phyloP scores from a whole-genome alignment of 2,329 filamentous ascomycete species.

The Ophiostoma himal-ulmi region DNA sequence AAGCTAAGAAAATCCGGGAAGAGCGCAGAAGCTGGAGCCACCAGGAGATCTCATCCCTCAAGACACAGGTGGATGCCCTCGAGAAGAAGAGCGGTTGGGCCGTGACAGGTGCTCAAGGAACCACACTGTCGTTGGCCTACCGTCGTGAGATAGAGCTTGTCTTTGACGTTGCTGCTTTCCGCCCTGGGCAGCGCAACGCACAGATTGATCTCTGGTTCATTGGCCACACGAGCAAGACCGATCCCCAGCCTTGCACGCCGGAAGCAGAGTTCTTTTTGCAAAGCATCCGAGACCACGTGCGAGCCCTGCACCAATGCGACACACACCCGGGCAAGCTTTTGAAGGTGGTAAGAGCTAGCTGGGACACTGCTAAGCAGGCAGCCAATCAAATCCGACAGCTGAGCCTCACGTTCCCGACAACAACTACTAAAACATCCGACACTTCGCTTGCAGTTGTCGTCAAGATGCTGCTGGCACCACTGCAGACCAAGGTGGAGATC shows the following conservation, averaged over 20 bases:
- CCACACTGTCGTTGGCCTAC: conserved; percentile 67
- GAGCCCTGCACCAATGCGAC: conserved; percentile 53
- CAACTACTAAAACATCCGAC: conserved; percentile 58
- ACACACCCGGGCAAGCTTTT: conserved; percentile 56
- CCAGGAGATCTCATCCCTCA: conserved; percentile 71
- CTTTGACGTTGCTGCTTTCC: conserved; percentile 62
- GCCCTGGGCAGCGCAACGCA: conserved; percentile 41
- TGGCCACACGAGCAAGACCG: conserved; percentile 50
- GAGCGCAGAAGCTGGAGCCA: conserved; percentile 86
- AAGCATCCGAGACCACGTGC: conserved; percentile 62
- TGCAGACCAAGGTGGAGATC: conserved; percentile 65
- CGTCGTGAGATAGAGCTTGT: conserved; percentile 65
- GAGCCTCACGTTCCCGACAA: conserved; percentile 59
- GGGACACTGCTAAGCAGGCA: conserved; percentile 59
- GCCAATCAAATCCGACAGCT: conserved; percentile 57
- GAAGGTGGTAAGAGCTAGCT: conserved; percentile 52
- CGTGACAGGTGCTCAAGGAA: conserved; percentile 58
- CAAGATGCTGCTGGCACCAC: conserved; percentile 55
- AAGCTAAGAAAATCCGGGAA: conserved; percentile 77
- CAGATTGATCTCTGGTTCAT: conserved; percentile 67
- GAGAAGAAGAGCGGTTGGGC: conserved; percentile 66
- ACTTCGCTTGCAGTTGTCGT: conserved; percentile 57
- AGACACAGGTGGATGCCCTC: conserved; percentile 56
- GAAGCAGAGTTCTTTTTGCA: conserved; percentile 72
- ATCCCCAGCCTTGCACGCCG: conserved; percentile 51